These are phyloP conservation scores for Fragaria vesca DNA, from an alignment of 306 rosid species.

Conservation along the genomic window DNA sequence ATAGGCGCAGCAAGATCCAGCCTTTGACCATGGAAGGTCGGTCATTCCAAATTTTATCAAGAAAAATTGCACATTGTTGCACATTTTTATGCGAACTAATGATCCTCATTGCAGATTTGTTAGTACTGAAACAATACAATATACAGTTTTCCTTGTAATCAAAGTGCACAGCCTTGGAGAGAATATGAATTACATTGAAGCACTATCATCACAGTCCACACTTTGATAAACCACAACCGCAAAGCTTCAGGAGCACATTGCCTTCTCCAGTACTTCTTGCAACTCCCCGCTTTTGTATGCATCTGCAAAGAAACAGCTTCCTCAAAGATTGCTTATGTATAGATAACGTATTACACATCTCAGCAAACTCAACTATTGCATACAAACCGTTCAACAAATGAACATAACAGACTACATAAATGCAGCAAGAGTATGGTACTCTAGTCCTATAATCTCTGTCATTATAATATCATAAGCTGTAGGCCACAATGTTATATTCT, in stretches of 20 bases:
- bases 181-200: constrained; percentile 13
- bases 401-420: not conserved
- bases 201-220: not conserved
- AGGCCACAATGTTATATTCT: not conserved
- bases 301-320: constrained; percentile 42
- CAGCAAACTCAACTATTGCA: not conserved
- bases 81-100: not conserved
- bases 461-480: not conserved
- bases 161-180: constrained; percentile 20
- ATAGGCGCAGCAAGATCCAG: no score
- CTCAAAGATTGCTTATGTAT: not conserved
- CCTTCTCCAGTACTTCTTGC: constrained; percentile 85
- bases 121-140: not conserved
- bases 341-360: not conserved
- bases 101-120: not conserved
- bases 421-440: not conserved
- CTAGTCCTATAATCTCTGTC: not conserved
- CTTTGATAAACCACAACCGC: not conserved
- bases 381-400: not conserved
- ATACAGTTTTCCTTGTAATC: constrained; percentile 4
- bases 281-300: constrained; percentile 82
- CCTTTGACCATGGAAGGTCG: not conserved
- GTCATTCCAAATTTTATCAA: not conserved
- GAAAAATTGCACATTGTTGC: not conserved
- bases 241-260: constrained; percentile 64